Base-by-base conservation (phyloP, 2,329 filamentous ascomycete genomes). In the Pseudogymnoascus verrucosus region DNA sequence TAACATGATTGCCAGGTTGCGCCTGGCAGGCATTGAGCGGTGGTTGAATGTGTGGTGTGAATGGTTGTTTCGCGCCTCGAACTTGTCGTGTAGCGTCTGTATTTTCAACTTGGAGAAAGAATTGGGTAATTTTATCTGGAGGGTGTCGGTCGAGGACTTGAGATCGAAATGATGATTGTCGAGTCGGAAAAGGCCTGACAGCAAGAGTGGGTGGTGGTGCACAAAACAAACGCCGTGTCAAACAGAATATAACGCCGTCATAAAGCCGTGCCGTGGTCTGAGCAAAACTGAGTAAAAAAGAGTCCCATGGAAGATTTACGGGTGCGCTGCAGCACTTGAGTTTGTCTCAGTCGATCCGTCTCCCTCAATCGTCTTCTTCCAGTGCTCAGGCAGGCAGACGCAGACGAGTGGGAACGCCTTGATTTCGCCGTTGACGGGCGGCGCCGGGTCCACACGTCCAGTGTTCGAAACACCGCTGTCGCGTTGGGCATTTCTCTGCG, bases 391-490 rank as follows among this genome's bases (percentile, higher is more conserved):
- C 34, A 96, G 80, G 76, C 95, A 98, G 44, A 98, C 91, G 73
- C 93, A 99, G 60, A 99, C 93, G 67, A 99, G 82, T 51, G 95
- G 95, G 82, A 98, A 98, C 34, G 95, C 95, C 76, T 98, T 98
- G 79, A 98, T 95, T 74, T 98, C 93, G 65, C 91, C 91, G 60
- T 67, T 73, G 10, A 82, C 82, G n/a, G 89, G 87, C 21, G 89
- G 88, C 31, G 89, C 90, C 37, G 80, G 72, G 57, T 84, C 81
- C 57, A 82, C 81, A 51, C 82, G 79, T 19, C 82, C 84, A 16
- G 89, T 88, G 76, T 91, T 89, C 54, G 91, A 97, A 47, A 98
- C 90, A 64, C 95, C 95, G 71, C 93, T 98, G 76, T 99, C 95
- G 66, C 95, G 86, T 73, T 96, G 92, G 36, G 86, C 79, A 71